Evolutionary conservation across 31 red algal species (phyloP).

Genomic region (Odonthalia washingtoniensis): DNA sequence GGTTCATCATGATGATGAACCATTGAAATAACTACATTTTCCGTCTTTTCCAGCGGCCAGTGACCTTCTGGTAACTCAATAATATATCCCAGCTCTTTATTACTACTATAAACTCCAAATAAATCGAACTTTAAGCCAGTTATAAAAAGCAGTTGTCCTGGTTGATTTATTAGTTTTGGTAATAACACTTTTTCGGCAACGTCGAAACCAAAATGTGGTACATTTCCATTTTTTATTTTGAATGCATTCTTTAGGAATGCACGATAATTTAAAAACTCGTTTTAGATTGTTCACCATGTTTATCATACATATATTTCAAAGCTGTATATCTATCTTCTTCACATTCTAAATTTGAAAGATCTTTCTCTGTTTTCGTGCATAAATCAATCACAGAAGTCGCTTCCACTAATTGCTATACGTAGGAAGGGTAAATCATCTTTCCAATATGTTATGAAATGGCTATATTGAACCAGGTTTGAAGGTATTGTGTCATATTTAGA

Average conservation of each 20-base stretch:
- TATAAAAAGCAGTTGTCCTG: conserved; percentile 32
- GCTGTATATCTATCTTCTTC: too few species aligned
- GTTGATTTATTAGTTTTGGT: background rate
- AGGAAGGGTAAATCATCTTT: too few species aligned
- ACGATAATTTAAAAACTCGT: background rate
- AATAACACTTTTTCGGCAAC: conserved; percentile 16
- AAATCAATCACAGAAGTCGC: too few species aligned
- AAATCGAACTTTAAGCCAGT: conserved; percentile 29
- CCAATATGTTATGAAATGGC: too few species aligned
- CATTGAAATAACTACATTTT: background rate
- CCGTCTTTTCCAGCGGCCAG: background rate
- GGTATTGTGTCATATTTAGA: too few species aligned
- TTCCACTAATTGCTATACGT: too few species aligned
- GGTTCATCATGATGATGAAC: too few species aligned
- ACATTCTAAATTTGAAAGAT: too few species aligned
- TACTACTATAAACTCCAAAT: background rate
- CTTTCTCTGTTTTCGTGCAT: too few species aligned
- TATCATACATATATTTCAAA: too few species aligned
- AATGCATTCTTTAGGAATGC: background rate
- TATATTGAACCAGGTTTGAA: too few species aligned
- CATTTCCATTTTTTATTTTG: background rate
- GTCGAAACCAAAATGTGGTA: conserved; percentile 35
- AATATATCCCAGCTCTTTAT: background rate
- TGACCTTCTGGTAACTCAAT: background rate
- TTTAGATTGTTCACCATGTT: background rate